Conservation (phyloP, 495 filamentous ascomycete species). For the Penicillium lagena region DNA sequence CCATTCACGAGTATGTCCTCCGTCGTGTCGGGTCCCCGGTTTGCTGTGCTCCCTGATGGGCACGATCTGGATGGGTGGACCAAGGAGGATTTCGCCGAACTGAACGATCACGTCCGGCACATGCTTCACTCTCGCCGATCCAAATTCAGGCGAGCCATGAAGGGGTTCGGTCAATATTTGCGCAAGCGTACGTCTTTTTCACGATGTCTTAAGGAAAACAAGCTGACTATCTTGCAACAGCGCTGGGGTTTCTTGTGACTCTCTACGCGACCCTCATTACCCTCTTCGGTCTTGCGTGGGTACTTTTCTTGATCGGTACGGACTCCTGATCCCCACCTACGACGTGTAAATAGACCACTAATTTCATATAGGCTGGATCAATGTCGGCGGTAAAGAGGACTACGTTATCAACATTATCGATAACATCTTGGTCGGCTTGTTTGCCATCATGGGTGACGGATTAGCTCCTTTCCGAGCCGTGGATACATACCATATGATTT, state of each 20-base stretch:
- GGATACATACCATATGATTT: slow-evolving; percentile 79
- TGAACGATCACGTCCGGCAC: slow-evolving; percentile 77
- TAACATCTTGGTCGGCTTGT: slow-evolving; percentile 68
- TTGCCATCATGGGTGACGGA: slow-evolving; percentile 71
- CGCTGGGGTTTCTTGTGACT: slow-evolving; percentile 70
- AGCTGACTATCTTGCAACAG: slow-evolving; percentile 7
- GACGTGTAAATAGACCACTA: not conserved
- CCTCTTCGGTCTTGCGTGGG: slow-evolving; percentile 75
- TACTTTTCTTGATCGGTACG: slow-evolving; percentile 69
- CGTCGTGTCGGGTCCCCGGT: slow-evolving; percentile 25
- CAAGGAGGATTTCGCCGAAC: slow-evolving; percentile 58
- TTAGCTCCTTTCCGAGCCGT: slow-evolving; percentile 68
- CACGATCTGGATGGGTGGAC: slow-evolving; percentile 62
- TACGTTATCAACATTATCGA: slow-evolving; percentile 74
- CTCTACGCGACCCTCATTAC: slow-evolving; percentile 77
- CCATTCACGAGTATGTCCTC: slow-evolving; percentile 27
- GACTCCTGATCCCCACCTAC: not conserved
- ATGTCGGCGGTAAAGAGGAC: slow-evolving; percentile 62
- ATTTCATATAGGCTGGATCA: slow-evolving; percentile 57
- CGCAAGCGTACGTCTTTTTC: slow-evolving; percentile 46
- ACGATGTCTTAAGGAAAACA: no score
- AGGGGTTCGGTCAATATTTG: slow-evolving; percentile 68
- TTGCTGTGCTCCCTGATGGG: slow-evolving; percentile 47
- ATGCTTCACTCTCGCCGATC: slow-evolving; percentile 72
- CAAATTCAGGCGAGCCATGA: slow-evolving; percentile 69